Percentiles rank a stretch among this genome's conserved stretches.
Conservation (phyloP, 2,329 filamentous ascomycete genomes). For the Arthrocladium fulminans region DNA sequence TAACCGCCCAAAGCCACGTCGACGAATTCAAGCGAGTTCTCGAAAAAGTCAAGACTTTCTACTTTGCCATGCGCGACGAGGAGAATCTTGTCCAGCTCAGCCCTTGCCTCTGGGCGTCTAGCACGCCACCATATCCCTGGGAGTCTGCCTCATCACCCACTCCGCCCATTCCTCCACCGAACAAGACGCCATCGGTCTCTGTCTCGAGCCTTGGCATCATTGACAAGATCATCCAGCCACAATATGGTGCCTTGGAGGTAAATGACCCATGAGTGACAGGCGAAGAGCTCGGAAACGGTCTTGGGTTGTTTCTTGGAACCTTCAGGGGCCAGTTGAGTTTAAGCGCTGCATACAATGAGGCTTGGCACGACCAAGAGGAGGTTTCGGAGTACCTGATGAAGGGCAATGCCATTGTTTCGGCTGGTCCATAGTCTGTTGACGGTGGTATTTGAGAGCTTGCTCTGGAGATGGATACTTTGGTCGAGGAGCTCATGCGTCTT, state of each 20-base stretch:
- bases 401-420: neutral
- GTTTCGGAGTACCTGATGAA: constrained; percentile 10
- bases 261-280: constrained; percentile 38
- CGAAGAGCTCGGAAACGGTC: constrained; percentile 34
- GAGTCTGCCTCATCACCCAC: neutral
- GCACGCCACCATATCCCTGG: neutral
- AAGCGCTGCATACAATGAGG: constrained; percentile 37
- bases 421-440: too few relatives aligned
- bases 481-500: too few relatives aligned
- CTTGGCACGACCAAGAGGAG: constrained; percentile 30
- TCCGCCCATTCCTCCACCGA: neutral
- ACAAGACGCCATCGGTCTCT: neutral
- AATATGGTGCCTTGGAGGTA: constrained; percentile 24
- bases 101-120: neutral
- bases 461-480: too few relatives aligned
- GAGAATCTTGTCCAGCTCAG: neutral
- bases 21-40: neutral
- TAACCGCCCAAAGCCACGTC: neutral
- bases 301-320: constrained; percentile 33
- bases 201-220: neutral
- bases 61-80: neutral
- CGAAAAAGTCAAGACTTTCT: neutral
- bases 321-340: constrained; percentile 31
- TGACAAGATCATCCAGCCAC: constrained; percentile 27
- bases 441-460: too few relatives aligned